A percentile compares a stretch with the other conserved stretches of the same genome.
Evolutionary conservation across 2,329 filamentous ascomycete genomes (phyloP).

Genomic region (Aspergillus piperis): DNA sequence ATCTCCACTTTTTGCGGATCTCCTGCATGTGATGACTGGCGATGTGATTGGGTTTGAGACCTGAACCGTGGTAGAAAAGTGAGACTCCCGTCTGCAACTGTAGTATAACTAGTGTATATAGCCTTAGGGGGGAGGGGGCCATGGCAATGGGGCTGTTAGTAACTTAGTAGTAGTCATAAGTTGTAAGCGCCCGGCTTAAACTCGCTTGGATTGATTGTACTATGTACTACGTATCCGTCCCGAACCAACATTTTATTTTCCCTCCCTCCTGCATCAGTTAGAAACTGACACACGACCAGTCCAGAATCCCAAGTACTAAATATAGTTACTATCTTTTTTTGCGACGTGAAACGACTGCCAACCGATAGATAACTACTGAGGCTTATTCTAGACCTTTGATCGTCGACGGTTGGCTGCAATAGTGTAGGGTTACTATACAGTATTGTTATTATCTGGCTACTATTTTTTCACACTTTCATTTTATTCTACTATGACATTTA

Average conservation of each 20-base stretch:
- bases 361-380: background rate
- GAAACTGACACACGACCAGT: background rate
- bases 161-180: background rate
- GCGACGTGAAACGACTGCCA: background rate
- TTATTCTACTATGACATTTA: no score
- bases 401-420: conserved; percentile 3
- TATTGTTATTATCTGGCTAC: background rate
- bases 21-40: no score
- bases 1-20: no score
- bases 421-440: background rate
- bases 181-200: background rate
- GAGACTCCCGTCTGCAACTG: no score
- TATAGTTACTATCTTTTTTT: background rate
- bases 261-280: background rate
- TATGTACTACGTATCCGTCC: background rate
- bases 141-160: no score
- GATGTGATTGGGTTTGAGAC: no score
- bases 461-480: no score
- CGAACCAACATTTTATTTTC: background rate
- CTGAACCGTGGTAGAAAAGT: no score
- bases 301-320: background rate
- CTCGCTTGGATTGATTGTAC: background rate
- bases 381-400: background rate
- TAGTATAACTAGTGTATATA: no score
- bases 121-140: no score